phyloP scores from a whole-genome alignment of 768 basidiomycete species.

The Scleroderma bovista region DNA sequence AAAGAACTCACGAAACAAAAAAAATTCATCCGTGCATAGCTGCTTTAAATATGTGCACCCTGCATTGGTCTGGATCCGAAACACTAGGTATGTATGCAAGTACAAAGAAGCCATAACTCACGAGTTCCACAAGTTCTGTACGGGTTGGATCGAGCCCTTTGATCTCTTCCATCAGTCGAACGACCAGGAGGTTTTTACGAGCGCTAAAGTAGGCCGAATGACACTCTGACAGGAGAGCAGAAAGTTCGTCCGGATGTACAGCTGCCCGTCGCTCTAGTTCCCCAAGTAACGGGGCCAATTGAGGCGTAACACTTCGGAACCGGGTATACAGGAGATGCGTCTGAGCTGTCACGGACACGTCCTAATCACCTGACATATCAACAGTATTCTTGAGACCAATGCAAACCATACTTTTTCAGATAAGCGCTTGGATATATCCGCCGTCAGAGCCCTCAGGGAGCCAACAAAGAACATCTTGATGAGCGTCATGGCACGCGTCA shows the following conservation, averaged over 20 bases:
- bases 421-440: constrained; percentile 71
- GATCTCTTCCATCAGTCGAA: constrained; percentile 76
- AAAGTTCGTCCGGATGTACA: constrained; percentile 80
- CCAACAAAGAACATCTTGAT: constrained; percentile 97
- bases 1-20: constrained; percentile 82
- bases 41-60: constrained; percentile 94
- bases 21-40: constrained; percentile 85
- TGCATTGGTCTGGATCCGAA: constrained; percentile 60
- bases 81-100: background rate
- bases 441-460: constrained; percentile 69
- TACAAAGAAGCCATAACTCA: constrained; percentile 26
- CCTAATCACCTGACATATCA: constrained; percentile 34
- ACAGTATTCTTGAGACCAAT: background rate
- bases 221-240: constrained; percentile 78
- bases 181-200: constrained; percentile 66
- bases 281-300: constrained; percentile 70
- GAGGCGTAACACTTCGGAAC: constrained; percentile 65
- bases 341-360: constrained; percentile 75
- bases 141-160: constrained; percentile 70
- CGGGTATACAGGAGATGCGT: constrained; percentile 87
- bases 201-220: constrained; percentile 77
- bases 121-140: constrained; percentile 86
- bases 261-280: constrained; percentile 80
- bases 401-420: constrained; percentile 55
- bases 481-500: constrained; percentile 96